Percentiles rank a stretch among this genome's conserved stretches.
Evolutionary conservation across 2,329 filamentous ascomycete species (phyloP).

Genomic region (Ilyonectria robusta): DNA sequence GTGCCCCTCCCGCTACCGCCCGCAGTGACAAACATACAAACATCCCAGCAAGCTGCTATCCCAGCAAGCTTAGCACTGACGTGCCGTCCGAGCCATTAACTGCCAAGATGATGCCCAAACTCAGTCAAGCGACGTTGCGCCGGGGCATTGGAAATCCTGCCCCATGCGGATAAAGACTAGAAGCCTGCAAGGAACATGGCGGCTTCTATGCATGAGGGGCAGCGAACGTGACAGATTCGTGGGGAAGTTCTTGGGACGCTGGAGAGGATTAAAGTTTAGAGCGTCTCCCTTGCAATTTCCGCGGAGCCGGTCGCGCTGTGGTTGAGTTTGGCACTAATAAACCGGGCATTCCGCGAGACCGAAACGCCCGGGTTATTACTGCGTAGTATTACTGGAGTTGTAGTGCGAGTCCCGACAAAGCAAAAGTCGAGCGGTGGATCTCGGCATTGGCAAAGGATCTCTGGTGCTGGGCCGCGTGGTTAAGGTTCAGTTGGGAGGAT

Average conservation of each 20-base stretch:
- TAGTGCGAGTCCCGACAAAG: too few species aligned
- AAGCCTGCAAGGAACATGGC: not conserved
- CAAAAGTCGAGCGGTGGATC: not conserved
- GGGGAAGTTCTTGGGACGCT: not conserved
- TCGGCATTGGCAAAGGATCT: not conserved
- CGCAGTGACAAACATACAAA: not conserved
- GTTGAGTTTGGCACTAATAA: not conserved
- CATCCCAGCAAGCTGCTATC: not conserved
- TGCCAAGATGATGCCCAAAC: not conserved
- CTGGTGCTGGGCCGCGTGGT: not conserved
- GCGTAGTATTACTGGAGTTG: too few species aligned
- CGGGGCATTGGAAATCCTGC: not conserved
- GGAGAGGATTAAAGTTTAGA: not conserved
- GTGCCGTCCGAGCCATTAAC: not conserved
- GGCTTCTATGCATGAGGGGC: not conserved
- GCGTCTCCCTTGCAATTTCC: constrained; percentile 7
- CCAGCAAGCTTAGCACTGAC: not conserved
- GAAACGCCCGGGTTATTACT: not conserved
- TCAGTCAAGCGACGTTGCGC: not conserved
- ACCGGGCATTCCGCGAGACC: not conserved
- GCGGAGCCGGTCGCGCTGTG: not conserved
- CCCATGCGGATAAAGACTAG: not conserved
- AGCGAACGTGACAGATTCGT: not conserved
- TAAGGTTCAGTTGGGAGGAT: not conserved
- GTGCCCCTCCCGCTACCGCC: too few species aligned